phyloP scores from a whole-genome alignment of 176 grass and related monocot genomes.

The Miscanthus lutarioriparius region DNA sequence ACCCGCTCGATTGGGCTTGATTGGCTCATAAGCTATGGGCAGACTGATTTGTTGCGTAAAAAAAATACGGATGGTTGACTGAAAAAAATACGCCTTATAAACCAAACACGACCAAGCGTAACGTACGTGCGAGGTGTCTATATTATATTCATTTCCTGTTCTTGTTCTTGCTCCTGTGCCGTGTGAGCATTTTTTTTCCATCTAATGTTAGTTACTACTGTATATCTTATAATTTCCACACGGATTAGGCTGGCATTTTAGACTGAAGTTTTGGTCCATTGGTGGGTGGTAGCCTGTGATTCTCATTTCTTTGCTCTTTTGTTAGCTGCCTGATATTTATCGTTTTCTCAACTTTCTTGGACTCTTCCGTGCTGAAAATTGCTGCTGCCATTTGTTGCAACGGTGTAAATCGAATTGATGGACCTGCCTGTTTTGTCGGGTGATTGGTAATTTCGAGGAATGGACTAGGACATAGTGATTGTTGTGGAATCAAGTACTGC shows the following conservation, averaged over 20 bases:
- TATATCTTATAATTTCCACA: background rate
- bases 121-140: background rate
- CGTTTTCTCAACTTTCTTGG: background rate
- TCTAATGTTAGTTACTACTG: background rate
- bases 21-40: too few relatives aligned
- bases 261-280: background rate
- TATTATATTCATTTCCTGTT: background rate
- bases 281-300: background rate
- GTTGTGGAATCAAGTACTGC: constrained; percentile 18
- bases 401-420: background rate
- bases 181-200: background rate
- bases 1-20: too few relatives aligned
- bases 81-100: too few relatives aligned
- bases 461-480: too few relatives aligned
- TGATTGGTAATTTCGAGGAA: constrained; percentile 25
- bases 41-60: too few relatives aligned
- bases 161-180: background rate
- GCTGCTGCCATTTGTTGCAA: background rate
- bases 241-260: background rate
- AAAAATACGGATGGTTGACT: too few relatives aligned
- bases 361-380: background rate
- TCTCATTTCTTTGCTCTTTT: background rate
- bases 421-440: background rate
- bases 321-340: background rate
- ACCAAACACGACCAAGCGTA: too few relatives aligned